These are phyloP conservation scores for Phaffomyces opuntiae DNA, from an alignment of 805 yeast genomes.

Conservation along the genomic window DNA sequence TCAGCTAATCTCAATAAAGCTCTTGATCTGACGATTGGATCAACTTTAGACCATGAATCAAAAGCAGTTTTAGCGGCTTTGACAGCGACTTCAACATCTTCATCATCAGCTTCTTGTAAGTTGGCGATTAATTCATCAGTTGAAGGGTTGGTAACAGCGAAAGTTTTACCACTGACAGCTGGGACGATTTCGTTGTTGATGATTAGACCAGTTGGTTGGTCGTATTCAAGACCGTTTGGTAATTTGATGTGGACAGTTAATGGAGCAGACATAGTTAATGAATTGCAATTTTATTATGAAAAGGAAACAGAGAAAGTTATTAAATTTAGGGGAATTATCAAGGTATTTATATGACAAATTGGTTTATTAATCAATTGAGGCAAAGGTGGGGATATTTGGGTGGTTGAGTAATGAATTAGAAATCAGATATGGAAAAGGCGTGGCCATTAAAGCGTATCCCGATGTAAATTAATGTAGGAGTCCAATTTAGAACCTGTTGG, in stretches of 20 bases:
- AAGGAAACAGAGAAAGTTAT: not conserved
- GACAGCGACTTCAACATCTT: conserved; percentile 66
- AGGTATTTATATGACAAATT: not conserved
- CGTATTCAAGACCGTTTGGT: conserved; percentile 60
- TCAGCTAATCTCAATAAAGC: conserved; percentile 59
- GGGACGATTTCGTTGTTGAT: conserved; percentile 76
- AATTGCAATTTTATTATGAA: not conserved
- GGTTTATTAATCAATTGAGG: too few relatives aligned
- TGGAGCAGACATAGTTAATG: conserved; percentile 6
- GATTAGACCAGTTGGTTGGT: conserved; percentile 85
- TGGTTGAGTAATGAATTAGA: too few relatives aligned
- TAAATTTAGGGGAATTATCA: not conserved
- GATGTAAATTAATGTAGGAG: too few relatives aligned
- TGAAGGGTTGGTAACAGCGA: conserved; percentile 49
- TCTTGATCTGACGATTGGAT: conserved; percentile 50
- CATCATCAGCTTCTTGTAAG: conserved; percentile 51
- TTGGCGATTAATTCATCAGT: conserved; percentile 56
- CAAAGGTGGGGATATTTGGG: too few relatives aligned
- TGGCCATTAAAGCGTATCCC: too few relatives aligned
- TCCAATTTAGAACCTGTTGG: too few relatives aligned
- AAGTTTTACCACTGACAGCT: conserved; percentile 42
- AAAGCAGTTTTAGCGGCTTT: conserved; percentile 61
- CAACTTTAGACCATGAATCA: conserved; percentile 50
- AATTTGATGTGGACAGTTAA: conserved; percentile 38
- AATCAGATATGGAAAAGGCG: too few relatives aligned